A percentile compares a stretch with the other conserved stretches of the same genome.
Conservation (phyloP, 306 rosid species). For the Rosa chinensis region DNA sequence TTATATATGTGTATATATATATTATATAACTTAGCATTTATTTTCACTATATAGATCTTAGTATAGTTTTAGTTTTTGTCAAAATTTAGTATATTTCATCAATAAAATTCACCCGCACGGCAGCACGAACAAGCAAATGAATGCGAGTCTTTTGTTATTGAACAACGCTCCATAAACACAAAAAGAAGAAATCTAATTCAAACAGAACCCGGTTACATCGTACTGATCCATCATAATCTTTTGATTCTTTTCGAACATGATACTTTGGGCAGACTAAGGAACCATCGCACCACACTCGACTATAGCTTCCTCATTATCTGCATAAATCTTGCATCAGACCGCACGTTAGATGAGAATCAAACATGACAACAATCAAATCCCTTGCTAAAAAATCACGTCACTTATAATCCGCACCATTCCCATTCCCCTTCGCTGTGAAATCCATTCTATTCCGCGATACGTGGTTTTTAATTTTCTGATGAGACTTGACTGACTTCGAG, state of each 20-base stretch:
- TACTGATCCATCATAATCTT: neutral
- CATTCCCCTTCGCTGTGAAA: neutral
- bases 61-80: no score
- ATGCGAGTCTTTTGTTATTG: neutral
- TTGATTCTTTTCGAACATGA: neutral
- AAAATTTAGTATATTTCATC: no score
- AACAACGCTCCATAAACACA: neutral
- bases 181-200: neutral
- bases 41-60: no score
- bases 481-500: constrained; percentile 3
- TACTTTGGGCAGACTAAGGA: neutral
- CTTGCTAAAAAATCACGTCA: neutral
- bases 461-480: neutral
- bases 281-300: neutral
- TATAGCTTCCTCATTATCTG: neutral
- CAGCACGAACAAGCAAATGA: neutral
- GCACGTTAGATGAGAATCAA: neutral
- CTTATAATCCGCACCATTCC: neutral
- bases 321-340: neutral
- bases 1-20: no score
- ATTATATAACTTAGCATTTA: no score
- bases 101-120: no score
- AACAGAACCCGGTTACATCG: neutral
- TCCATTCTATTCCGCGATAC: neutral
- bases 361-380: neutral